phyloP scores from a whole-genome alignment of 2,329 filamentous ascomycete genomes.

The Colletotrichum tanaceti region DNA sequence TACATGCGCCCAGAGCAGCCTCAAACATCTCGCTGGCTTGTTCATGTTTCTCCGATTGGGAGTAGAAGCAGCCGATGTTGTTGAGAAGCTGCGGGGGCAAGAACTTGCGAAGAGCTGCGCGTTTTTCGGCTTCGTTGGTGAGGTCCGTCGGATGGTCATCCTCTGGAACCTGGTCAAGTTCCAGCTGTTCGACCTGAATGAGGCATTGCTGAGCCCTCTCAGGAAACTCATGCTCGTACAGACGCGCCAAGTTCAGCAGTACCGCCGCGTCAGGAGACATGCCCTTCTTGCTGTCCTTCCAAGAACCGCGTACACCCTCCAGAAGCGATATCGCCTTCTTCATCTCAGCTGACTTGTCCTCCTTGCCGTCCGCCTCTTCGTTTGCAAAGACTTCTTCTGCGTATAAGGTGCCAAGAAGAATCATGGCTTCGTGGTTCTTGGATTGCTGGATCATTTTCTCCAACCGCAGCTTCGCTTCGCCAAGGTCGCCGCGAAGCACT shows the following conservation, averaged over 20 bases:
- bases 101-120: conserved; percentile 75
- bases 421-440: conserved; percentile 89
- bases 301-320: conserved; percentile 84
- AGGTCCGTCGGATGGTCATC: conserved; percentile 71
- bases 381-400: conserved; percentile 92
- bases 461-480: conserved; percentile 90
- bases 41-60: conserved; percentile 84
- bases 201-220: conserved; percentile 94
- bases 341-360: conserved; percentile 86
- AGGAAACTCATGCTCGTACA: conserved; percentile 87
- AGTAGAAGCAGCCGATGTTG: conserved; percentile 97
- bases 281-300: conserved; percentile 94
- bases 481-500: conserved; percentile 83
- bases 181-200: conserved; percentile 90
- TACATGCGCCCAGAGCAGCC: conserved; percentile 87
- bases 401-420: conserved; percentile 88
- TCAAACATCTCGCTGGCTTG: conserved; percentile 90
- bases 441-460: conserved; percentile 94
- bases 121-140: conserved; percentile 68
- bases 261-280: conserved; percentile 85
- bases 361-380: conserved; percentile 77
- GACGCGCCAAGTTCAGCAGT: conserved; percentile 87
- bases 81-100: conserved; percentile 93
- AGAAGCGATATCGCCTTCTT: conserved; percentile 89
- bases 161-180: conserved; percentile 80